A percentile compares a stretch with the other conserved stretches of the same genome.
Conservation (phyloP, 306 rosid genomes). For the Betula pendula region DNA sequence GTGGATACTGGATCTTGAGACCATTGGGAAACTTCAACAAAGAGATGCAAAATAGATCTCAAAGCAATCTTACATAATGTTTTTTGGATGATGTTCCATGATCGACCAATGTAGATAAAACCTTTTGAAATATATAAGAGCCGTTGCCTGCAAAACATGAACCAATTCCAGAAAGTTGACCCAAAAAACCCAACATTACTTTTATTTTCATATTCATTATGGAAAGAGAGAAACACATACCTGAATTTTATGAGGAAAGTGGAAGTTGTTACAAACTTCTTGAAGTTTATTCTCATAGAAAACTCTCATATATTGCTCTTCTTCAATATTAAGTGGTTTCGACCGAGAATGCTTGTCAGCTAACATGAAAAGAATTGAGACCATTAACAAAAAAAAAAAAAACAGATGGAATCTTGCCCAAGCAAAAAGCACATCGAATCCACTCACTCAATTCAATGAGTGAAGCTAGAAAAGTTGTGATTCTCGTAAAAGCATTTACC, state of each 20-base stretch:
- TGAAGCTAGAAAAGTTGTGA: background rate
- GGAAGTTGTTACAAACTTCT: conserved; percentile 82
- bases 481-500: conserved; percentile 29
- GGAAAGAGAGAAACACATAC: conserved; percentile 35
- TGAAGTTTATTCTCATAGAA: conserved; percentile 59
- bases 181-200: background rate
- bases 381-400: conserved; percentile 18
- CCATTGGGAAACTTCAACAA: conserved; percentile 8
- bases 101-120: conserved; percentile 92
- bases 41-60: conserved; percentile 10
- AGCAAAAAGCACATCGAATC: background rate
- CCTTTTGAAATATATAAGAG: conserved; percentile 90
- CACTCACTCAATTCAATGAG: background rate
- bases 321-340: conserved; percentile 67
- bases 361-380: conserved; percentile 35
- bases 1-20: background rate
- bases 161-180: conserved; percentile 29
- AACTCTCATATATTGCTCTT: conserved; percentile 56
- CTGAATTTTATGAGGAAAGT: conserved; percentile 94
- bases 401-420: background rate
- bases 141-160: conserved; percentile 71
- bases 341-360: conserved; percentile 78
- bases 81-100: conserved; percentile 94
- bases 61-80: conserved; percentile 70
- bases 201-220: conserved; percentile 15